Evolutionary conservation across 2,329 filamentous ascomycete species (phyloP).

Genomic region (Colletotrichum musicola): DNA sequence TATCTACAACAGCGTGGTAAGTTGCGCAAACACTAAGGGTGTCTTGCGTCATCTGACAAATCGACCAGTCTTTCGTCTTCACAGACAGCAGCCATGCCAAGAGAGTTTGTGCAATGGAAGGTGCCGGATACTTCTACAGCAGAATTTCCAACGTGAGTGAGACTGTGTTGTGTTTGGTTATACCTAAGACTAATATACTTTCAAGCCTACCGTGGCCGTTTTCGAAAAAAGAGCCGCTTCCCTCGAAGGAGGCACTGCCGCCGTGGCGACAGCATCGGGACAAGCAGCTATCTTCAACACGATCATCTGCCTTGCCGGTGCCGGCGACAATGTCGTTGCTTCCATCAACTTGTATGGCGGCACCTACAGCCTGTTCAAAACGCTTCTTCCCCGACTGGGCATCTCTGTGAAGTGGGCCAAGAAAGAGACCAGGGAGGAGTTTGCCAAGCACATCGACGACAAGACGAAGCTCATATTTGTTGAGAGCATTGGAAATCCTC

Average conservation of each 20-base stretch:
- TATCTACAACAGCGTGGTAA: conserved; percentile 16
- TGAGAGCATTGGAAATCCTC: conserved; percentile 93
- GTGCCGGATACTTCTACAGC: conserved; percentile 97
- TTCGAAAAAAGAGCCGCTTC: conserved; percentile 96
- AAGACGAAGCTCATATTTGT: conserved; percentile 92
- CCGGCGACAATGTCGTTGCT: conserved; percentile 94
- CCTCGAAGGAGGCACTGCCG: conserved; percentile 89
- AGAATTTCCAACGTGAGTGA: conserved; percentile 89
- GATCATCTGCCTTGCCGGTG: conserved; percentile 86
- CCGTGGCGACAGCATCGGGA: conserved; percentile 85
- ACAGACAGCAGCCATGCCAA: conserved; percentile 96
- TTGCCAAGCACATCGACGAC: conserved; percentile 85
- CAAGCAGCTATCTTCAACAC: conserved; percentile 80
- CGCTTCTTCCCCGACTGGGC: conserved; percentile 59
- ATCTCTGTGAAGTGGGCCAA: conserved; percentile 68
- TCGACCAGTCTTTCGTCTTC: conserved; percentile 82
- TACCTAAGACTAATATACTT: not conserved
- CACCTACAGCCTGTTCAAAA: conserved; percentile 97
- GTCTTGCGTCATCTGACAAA: conserved; percentile 77
- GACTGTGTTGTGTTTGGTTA: too few species aligned
- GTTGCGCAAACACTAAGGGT: not conserved
- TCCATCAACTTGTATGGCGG: conserved; percentile 93
- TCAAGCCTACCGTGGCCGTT: conserved; percentile 84
- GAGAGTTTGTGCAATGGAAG: conserved; percentile 93
- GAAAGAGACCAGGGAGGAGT: conserved; percentile 90